Conservation (phyloP, 768 basidiomycete genomes). For the Russula olivacea region DNA sequence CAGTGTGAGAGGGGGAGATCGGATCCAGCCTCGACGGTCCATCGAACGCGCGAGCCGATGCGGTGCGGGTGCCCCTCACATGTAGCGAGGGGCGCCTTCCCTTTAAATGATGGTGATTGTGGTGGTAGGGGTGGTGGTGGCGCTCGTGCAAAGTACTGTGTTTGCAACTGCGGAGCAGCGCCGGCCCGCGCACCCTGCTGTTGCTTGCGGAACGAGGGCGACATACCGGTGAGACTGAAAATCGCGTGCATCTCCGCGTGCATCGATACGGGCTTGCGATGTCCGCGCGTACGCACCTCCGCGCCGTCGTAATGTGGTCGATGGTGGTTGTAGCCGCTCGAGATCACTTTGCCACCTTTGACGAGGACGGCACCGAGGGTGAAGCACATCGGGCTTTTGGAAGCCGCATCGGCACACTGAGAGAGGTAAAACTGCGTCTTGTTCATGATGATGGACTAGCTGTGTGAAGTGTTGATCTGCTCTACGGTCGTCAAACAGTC, state of each 20-base stretch:
- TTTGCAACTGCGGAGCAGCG: constrained; percentile 25
- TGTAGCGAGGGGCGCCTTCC: constrained; percentile 22
- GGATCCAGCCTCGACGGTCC: background rate
- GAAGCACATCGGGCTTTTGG: constrained; percentile 48
- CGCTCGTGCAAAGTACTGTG: background rate
- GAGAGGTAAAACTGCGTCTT: constrained; percentile 49
- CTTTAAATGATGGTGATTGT: constrained; percentile 13
- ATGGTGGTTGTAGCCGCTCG: constrained; percentile 49
- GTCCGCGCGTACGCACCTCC: constrained; percentile 35
- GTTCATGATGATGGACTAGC: constrained; percentile 33
- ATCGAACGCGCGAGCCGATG: background rate
- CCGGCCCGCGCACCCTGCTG: constrained; percentile 35
- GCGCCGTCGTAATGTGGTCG: constrained; percentile 48
- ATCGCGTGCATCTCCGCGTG: constrained; percentile 60
- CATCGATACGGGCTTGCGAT: constrained; percentile 46
- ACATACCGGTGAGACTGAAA: constrained; percentile 45
- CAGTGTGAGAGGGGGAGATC: background rate
- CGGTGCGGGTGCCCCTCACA: constrained; percentile 23
- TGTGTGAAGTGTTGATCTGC: background rate
- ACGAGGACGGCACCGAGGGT: constrained; percentile 44
- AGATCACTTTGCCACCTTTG: constrained; percentile 52
- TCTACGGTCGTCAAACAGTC: background rate
- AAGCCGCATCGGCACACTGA: constrained; percentile 44
- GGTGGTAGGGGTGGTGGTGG: constrained; percentile 26
- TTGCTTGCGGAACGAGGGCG: constrained; percentile 48